Conservation (phyloP, 768 basidiomycete genomes). For the Termitomyces heimii region DNA sequence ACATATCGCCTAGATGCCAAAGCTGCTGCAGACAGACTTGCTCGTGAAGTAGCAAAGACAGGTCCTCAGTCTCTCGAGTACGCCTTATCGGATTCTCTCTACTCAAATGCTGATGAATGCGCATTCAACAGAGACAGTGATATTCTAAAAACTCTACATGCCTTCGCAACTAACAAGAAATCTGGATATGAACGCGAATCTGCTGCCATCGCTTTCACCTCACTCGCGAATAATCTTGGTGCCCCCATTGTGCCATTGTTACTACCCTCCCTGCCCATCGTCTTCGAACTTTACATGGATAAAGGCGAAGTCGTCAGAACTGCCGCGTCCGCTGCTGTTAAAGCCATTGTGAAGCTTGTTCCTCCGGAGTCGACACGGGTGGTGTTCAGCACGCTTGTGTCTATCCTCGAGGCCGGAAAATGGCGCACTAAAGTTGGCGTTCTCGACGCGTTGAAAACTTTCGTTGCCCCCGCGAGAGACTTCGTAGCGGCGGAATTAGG, state of each 20-base stretch:
- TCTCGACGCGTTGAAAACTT: conserved; percentile 75
- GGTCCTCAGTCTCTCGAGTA: conserved; percentile 62
- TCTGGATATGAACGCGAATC: conserved; percentile 88
- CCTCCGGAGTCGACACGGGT: conserved; percentile 76
- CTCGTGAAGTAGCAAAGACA: conserved; percentile 59
- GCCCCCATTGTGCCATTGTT: conserved; percentile 66
- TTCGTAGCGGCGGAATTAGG: conserved; percentile 82
- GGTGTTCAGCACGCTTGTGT: conserved; percentile 65
- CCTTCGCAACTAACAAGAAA: conserved; percentile 77
- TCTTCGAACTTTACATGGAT: conserved; percentile 87
- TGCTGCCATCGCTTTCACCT: conserved; percentile 74
- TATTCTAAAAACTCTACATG: conserved; percentile 58
- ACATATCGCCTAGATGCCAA: conserved; percentile 62
- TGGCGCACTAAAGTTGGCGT: conserved; percentile 96
- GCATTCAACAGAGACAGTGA: conserved; percentile 43
- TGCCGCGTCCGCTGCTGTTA: conserved; percentile 76
- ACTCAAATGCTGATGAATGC: background rate
- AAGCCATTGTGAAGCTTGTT: conserved; percentile 76
- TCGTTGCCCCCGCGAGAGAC: conserved; percentile 64
- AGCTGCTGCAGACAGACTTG: conserved; percentile 75
- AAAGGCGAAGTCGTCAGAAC: conserved; percentile 88
- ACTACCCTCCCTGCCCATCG: conserved; percentile 65
- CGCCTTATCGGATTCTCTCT: conserved; percentile 9
- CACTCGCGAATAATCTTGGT: conserved; percentile 66
- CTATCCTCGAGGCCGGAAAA: conserved; percentile 78